Conservation (phyloP, 805 yeast species). For the Candida alai region DNA sequence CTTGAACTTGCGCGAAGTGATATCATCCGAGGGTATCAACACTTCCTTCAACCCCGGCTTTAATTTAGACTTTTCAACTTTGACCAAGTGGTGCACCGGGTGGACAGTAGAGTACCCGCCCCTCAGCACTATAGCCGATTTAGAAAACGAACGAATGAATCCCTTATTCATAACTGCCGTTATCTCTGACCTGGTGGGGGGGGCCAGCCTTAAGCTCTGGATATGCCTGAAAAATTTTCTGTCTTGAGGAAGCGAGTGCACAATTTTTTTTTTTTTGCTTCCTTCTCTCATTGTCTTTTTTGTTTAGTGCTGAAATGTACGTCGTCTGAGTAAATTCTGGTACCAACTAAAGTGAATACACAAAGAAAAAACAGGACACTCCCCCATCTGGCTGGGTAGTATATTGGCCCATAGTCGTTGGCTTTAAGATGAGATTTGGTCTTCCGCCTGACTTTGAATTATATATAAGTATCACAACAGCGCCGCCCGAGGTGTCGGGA, state of each 20-base stretch:
- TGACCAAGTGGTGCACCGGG: slow-evolving; percentile 89
- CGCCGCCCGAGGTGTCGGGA: neutral
- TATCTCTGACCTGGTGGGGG: slow-evolving; percentile 7
- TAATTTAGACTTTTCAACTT: slow-evolving; percentile 66
- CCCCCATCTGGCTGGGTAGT: too few species aligned
- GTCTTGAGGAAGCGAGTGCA: neutral
- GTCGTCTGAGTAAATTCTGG: neutral
- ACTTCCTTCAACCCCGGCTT: slow-evolving; percentile 73
- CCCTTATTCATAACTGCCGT: slow-evolving; percentile 15
- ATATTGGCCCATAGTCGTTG: neutral
- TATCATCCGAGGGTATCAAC: slow-evolving; percentile 64
- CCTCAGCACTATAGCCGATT: slow-evolving; percentile 47
- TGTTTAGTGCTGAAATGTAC: slow-evolving; percentile 1
- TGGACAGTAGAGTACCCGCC: slow-evolving; percentile 63
- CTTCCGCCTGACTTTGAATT: slow-evolving; percentile 22
- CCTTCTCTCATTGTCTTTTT: too few species aligned
- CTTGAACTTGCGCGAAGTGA: slow-evolving; percentile 71
- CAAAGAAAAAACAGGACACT: too few species aligned
- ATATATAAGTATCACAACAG: slow-evolving; percentile 7
- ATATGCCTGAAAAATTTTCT: slow-evolving; percentile 3
- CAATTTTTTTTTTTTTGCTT: too few species aligned
- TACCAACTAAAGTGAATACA: neutral
- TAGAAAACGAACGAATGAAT: slow-evolving; percentile 28
- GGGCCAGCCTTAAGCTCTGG: neutral
- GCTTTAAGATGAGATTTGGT: slow-evolving; percentile 25